phyloP scores from a whole-genome alignment of 176 grass and related monocot genomes.

The Oropetium thomaeum region DNA sequence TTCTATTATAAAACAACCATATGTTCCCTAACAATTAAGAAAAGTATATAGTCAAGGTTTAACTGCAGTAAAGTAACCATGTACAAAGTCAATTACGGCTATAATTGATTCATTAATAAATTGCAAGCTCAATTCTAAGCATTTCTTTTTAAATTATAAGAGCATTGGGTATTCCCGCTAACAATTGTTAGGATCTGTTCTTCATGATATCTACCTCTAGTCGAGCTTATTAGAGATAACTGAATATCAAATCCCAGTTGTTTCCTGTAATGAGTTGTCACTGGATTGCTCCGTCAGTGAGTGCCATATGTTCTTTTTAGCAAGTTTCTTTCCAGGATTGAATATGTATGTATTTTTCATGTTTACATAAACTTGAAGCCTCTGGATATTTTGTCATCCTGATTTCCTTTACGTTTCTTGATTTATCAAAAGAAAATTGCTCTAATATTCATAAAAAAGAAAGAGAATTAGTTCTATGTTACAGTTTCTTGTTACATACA shows the following conservation, averaged over 20 bases:
- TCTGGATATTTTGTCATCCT: slow-evolving; percentile 2
- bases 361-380: slow-evolving; percentile 2
- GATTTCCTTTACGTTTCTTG: neutral
- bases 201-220: neutral
- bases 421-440: slow-evolving; percentile 4
- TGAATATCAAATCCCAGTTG: neutral
- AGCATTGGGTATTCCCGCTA: neutral
- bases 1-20: neutral
- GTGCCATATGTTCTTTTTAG: slow-evolving; percentile 3
- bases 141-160: neutral
- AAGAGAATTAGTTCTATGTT: neutral
- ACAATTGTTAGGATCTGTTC: slow-evolving; percentile 3
- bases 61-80: neutral
- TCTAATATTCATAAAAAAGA: neutral
- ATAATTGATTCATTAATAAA: neutral
- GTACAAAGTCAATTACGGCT: neutral
- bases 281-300: slow-evolving; percentile 10
- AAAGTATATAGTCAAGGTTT: neutral
- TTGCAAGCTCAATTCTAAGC: neutral
- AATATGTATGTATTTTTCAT: neutral
- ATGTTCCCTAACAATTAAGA: neutral
- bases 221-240: neutral
- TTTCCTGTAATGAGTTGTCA: neutral
- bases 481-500: slow-evolving; percentile 38
- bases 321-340: neutral